Percentiles rank a stretch among this genome's conserved stretches.
phyloP scores from a whole-genome alignment of 1,139 yeast genomes.

The Lodderomyces margitis region DNA sequence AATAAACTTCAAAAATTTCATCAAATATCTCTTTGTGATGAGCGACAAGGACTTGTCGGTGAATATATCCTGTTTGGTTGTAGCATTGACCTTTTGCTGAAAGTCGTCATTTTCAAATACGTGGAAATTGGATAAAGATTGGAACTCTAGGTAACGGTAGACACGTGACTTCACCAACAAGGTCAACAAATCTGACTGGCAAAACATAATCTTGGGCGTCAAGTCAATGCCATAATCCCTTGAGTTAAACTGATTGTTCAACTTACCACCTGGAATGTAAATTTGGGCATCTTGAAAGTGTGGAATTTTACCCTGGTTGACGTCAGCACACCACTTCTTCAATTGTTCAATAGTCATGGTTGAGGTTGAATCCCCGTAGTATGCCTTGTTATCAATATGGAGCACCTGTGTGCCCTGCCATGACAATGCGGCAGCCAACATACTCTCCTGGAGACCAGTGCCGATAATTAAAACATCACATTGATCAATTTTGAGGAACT shows the following conservation, averaged over 20 bases:
- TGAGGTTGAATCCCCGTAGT: constrained; percentile 87
- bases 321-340: constrained; percentile 74
- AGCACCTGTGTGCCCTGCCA: constrained; percentile 95
- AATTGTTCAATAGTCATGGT: constrained; percentile 84
- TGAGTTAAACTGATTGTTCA: constrained; percentile 49
- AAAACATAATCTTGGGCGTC: constrained; percentile 85
- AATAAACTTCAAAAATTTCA: constrained; percentile 91
- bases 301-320: constrained; percentile 49
- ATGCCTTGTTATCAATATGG: constrained; percentile 78
- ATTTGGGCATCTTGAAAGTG: constrained; percentile 61
- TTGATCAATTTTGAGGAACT: constrained; percentile 50
- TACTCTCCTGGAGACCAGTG: constrained; percentile 85
- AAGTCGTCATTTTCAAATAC: constrained; percentile 88
- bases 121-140: constrained; percentile 83
- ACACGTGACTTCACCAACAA: constrained; percentile 81
- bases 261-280: constrained; percentile 62
- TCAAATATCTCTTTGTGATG: constrained; percentile 75
- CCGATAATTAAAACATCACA: constrained; percentile 91
- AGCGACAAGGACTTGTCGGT: constrained; percentile 80
- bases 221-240: constrained; percentile 85
- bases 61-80: constrained; percentile 83
- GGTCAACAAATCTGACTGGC: constrained; percentile 79
- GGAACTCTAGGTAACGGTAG: constrained; percentile 88
- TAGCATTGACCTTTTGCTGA: constrained; percentile 67
- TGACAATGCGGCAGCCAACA: constrained; percentile 88